Conservation (phyloP, 2,329 filamentous ascomycete genomes). For the Cordyceps cicadae region DNA sequence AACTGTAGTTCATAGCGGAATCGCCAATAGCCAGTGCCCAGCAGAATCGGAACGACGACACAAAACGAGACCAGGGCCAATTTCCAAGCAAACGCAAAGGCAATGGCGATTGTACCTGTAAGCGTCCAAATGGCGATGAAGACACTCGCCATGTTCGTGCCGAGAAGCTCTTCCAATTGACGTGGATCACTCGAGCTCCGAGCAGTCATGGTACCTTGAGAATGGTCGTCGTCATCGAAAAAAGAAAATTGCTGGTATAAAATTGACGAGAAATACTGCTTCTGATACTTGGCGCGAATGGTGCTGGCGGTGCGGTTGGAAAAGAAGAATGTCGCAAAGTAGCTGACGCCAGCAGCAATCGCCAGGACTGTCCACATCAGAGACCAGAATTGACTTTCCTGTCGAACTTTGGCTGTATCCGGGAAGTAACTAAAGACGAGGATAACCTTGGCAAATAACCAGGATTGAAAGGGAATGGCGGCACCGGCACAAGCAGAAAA, state of each 20-base stretch:
- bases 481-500: constrained; percentile 37
- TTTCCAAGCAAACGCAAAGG: constrained; percentile 71
- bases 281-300: constrained; percentile 46
- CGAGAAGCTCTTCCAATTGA: constrained; percentile 54
- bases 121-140: constrained; percentile 57
- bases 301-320: constrained; percentile 39
- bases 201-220: constrained; percentile 51
- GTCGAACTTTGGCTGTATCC: constrained; percentile 24
- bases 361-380: constrained; percentile 58
- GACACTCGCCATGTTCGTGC: constrained; percentile 57
- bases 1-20: constrained; percentile 55
- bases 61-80: constrained; percentile 59
- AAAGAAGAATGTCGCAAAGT: constrained; percentile 33
- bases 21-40: constrained; percentile 41
- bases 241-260: constrained; percentile 50
- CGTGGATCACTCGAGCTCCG: constrained; percentile 48
- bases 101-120: constrained; percentile 54
- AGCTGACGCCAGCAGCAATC: constrained; percentile 41
- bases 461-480: constrained; percentile 43
- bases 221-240: constrained; percentile 53
- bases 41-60: constrained; percentile 45
- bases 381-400: constrained; percentile 51
- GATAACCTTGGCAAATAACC: constrained; percentile 47
- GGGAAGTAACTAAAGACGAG: constrained; percentile 35
- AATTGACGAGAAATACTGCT: constrained; percentile 54